A percentile compares a stretch with the other conserved stretches of the same genome.
Conservation (phyloP, 371 early-diverging fungal genomes). For the Blyttiomyces sp. region DNA sequence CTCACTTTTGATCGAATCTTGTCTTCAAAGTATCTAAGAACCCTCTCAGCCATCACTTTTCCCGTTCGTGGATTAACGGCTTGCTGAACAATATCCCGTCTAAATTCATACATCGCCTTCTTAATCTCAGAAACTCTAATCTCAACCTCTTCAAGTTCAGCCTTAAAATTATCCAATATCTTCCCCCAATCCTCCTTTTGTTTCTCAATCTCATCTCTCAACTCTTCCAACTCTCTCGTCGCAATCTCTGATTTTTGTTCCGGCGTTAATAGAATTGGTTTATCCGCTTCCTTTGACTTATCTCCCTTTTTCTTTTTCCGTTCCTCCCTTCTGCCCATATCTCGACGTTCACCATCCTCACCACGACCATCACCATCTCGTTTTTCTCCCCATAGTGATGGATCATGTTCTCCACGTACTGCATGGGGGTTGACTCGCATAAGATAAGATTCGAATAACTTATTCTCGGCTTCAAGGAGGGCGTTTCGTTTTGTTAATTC, state of each 20-base stretch:
- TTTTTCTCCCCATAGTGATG: too few species aligned
- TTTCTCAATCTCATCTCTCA: slow-evolving; percentile 49
- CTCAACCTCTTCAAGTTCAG: slow-evolving; percentile 55
- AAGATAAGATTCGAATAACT: slow-evolving; percentile 46
- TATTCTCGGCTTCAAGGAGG: slow-evolving; percentile 37
- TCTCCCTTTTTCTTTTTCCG: slow-evolving; percentile 47
- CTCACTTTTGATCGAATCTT: slow-evolving; percentile 44
- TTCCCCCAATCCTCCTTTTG: slow-evolving; percentile 51
- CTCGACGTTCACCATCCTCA: neutral
- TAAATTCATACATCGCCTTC: slow-evolving; percentile 52
- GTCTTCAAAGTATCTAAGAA: slow-evolving; percentile 54
- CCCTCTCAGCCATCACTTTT: slow-evolving; percentile 54
- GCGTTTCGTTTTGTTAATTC: slow-evolving; percentile 35
- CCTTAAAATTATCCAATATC: slow-evolving; percentile 47
- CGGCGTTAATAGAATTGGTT: slow-evolving; percentile 41
- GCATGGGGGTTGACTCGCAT: slow-evolving; percentile 33
- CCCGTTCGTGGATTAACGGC: slow-evolving; percentile 48
- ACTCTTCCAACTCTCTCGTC: slow-evolving; percentile 52
- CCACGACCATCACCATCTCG: neutral
- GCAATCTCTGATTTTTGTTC: slow-evolving; percentile 57
- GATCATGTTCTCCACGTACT: slow-evolving; percentile 2
- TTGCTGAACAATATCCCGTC: slow-evolving; percentile 46
- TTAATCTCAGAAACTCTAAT: slow-evolving; percentile 45
- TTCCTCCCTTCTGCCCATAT: slow-evolving; percentile 6
- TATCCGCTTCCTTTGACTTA: slow-evolving; percentile 40